phyloP scores from a whole-genome alignment of 768 basidiomycete species.

The Termitomyces titanicus region DNA sequence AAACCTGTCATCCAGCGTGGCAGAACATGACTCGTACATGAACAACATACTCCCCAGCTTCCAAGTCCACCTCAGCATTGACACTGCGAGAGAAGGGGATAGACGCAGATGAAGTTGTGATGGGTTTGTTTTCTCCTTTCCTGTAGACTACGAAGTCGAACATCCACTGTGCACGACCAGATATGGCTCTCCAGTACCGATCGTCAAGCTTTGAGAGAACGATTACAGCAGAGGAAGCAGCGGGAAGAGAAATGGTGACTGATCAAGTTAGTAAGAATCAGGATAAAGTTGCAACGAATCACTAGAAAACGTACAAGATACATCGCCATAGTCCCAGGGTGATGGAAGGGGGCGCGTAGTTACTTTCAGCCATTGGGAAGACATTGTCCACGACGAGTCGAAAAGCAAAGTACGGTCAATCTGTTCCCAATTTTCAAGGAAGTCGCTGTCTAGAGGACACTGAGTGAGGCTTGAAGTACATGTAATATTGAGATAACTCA shows the following conservation, averaged over 20 bases:
- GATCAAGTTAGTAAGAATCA: not conserved
- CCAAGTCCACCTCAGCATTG: conserved; percentile 23
- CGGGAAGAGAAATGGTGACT: conserved; percentile 33
- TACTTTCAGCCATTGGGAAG: conserved; percentile 38
- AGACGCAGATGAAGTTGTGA: conserved; percentile 17
- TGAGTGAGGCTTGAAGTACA: too few relatives aligned
- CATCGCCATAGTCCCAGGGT: conserved; percentile 38
- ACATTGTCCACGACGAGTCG: conserved; percentile 35
- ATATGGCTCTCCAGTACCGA: conserved; percentile 30
- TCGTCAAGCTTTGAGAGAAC: conserved; percentile 35
- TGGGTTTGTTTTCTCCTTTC: conserved; percentile 24
- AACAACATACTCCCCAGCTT: conserved; percentile 26
- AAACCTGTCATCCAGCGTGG: too few relatives aligned
- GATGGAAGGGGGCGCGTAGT: conserved; percentile 20
- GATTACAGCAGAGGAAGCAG: conserved; percentile 27
- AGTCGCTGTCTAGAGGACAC: conserved; percentile 28
- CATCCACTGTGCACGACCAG: conserved; percentile 22
- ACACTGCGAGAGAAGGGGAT: conserved; percentile 20
- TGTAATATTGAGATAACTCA: conserved; percentile 14
- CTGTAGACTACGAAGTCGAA: conserved; percentile 36
- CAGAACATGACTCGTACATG: conserved; percentile 17
- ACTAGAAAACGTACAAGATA: conserved; percentile 28
- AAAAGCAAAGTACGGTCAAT: conserved; percentile 38
- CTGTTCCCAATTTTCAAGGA: conserved; percentile 34
- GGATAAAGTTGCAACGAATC: not conserved